Evolutionary conservation across 805 yeast species (phyloP).

Genomic region (Candida koratica): DNA sequence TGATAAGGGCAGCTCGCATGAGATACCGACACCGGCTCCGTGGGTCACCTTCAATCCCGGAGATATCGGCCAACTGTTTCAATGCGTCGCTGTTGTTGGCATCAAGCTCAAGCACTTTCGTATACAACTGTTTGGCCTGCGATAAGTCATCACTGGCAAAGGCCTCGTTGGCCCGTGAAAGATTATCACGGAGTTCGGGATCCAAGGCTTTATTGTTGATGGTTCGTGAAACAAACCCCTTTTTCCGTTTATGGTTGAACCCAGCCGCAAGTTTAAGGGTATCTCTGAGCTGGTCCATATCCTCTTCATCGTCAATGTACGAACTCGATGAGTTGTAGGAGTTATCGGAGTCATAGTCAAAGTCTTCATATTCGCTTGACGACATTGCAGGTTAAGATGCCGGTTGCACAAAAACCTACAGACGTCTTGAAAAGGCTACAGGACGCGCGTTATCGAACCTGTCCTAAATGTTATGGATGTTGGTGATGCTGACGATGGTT

Average conservation of each 20-base stretch:
- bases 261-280: constrained; percentile 67
- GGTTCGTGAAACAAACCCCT: constrained; percentile 35
- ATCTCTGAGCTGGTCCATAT: constrained; percentile 26
- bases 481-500: too few species aligned
- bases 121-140: constrained; percentile 55
- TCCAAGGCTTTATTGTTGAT: constrained; percentile 44
- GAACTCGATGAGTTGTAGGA: neutral
- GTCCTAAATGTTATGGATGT: too few species aligned
- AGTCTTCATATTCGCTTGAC: too few species aligned
- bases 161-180: constrained; percentile 76
- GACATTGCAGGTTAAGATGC: too few species aligned
- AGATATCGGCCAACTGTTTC: constrained; percentile 83
- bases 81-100: constrained; percentile 79
- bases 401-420: too few species aligned
- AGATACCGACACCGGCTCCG: constrained; percentile 76
- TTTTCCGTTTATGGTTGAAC: constrained; percentile 43
- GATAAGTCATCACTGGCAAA: constrained; percentile 63
- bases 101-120: constrained; percentile 72
- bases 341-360: constrained; percentile 3
- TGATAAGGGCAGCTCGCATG: constrained; percentile 76
- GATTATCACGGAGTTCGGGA: constrained; percentile 65
- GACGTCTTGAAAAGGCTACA: too few species aligned
- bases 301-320: constrained; percentile 41
- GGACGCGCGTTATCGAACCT: too few species aligned
- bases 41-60: constrained; percentile 58